Conservation (phyloP, 106 monocot genomes). For the Triglochin maritima region DNA sequence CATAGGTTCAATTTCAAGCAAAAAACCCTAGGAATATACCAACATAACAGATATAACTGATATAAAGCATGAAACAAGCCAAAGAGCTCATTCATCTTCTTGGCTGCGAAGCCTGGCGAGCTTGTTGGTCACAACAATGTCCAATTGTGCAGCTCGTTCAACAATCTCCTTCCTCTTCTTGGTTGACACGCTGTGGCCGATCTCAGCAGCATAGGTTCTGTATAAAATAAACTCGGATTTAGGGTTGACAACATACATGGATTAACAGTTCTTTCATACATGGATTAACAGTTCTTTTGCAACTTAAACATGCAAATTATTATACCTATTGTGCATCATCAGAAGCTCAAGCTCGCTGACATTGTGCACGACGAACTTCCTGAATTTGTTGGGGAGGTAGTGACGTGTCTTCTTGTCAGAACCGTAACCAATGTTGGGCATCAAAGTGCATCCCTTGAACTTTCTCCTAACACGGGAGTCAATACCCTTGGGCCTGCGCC, state of each 20-base stretch:
- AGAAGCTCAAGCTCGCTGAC: slow-evolving; percentile 31
- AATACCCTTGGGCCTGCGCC: slow-evolving; percentile 65
- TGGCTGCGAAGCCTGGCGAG: slow-evolving; percentile 60
- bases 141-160: slow-evolving; percentile 55
- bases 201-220: slow-evolving; percentile 65
- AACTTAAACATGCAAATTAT: background rate
- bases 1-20: background rate
- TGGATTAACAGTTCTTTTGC: no score
- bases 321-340: slow-evolving; percentile 50
- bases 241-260: no score
- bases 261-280: no score
- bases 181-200: slow-evolving; percentile 56
- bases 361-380: slow-evolving; percentile 37
- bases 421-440: slow-evolving; percentile 54
- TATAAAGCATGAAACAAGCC: no score
- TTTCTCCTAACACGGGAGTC: slow-evolving; percentile 51
- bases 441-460: slow-evolving; percentile 43
- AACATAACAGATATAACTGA: background rate
- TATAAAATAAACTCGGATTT: no score
- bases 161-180: slow-evolving; percentile 59
- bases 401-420: slow-evolving; percentile 41
- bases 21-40: background rate
- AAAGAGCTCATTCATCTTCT: slow-evolving; percentile 43
- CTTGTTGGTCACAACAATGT: slow-evolving; percentile 60
- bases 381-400: slow-evolving; percentile 31